Evolutionary conservation across 768 basidiomycete species (phyloP).

Genomic region (Leucosporidium yakuticum): DNA sequence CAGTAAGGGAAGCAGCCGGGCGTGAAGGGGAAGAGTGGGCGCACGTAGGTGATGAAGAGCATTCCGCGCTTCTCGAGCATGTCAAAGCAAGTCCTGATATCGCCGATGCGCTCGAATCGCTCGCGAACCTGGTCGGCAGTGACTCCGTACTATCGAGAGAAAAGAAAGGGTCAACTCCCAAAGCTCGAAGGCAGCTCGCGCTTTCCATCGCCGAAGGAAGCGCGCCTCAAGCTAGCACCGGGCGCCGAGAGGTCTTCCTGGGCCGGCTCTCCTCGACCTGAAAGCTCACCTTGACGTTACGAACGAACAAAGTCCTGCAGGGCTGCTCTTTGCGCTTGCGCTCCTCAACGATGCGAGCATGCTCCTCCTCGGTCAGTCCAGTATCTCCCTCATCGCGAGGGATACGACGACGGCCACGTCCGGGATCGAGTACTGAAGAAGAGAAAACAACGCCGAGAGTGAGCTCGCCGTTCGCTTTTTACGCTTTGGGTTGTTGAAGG

Average conservation of each 20-base stretch:
- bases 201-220: neutral
- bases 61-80: conserved; percentile 91
- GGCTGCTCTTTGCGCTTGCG: conserved; percentile 88
- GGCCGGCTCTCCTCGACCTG: neutral
- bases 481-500: too few relatives aligned
- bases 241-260: too few relatives aligned
- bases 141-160: conserved; percentile 42
- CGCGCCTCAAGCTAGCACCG: neutral
- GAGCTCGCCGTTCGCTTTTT: too few relatives aligned
- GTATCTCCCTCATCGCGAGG: too few relatives aligned
- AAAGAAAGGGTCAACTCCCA: neutral
- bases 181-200: neutral
- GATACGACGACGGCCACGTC: too few relatives aligned
- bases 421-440: too few relatives aligned
- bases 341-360: conserved; percentile 67
- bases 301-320: conserved; percentile 90
- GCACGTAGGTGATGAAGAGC: conserved; percentile 95
- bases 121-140: conserved; percentile 62
- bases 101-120: conserved; percentile 86
- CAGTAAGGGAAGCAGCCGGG: neutral
- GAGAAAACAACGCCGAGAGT: too few relatives aligned
- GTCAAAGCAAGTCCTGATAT: conserved; percentile 96
- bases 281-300: conserved; percentile 88
- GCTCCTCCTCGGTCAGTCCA: neutral
- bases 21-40: neutral